Evolutionary conservation across 2,329 filamentous ascomycete genomes (phyloP), one percentile per base, ranked within the genome.

Genomic region (Penicillium sp.): DNA sequence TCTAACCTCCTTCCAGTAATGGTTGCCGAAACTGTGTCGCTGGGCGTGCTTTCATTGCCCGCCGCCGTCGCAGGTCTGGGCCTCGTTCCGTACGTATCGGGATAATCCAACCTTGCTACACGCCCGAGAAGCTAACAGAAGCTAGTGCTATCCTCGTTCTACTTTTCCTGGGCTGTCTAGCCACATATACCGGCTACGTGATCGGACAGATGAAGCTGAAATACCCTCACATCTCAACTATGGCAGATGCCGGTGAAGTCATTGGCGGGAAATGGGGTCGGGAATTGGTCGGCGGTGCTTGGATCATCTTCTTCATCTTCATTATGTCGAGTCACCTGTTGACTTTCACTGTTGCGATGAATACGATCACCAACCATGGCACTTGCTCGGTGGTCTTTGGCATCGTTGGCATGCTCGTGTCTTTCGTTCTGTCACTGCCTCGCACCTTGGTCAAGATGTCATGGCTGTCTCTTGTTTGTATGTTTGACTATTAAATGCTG

Each of bases 261-360:
- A 75, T 90, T 46, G 77, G 79, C 54, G 88, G 88, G 8, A 75
- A 72, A 16, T 74, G 82, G 38, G 86, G 85, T 1, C 82, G 84
- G 57, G 84, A 88, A 67, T 59, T 90, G 31, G 75, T 88, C 42
- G 85, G 85, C 22, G 71, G 76, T 58, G 85, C 82, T 58, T 86
- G 88, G 62, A 74, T 81, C 9, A 71, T 89, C 16, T 84, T 89
- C 70, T 76, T 90, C 38, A 74, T 87, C 51, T 88, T 90, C 72
- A 81, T 88, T 62, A 85, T 88, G 72, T 85, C 82, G 32, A 88
- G 86, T n/a, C 88, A 91, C 72, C 78, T 88, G 48, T 75, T 90
- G 57, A 88, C 86, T 0, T 89, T 89, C 60, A 81, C 81, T 31
- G 86, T 89, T 63, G 87, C 87, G 60, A 82, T 89, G 71, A 85